These are phyloP conservation scores for Leccinum variabile DNA, from an alignment of 1,284 basidiomycete genomes.

Conservation along the genomic window DNA sequence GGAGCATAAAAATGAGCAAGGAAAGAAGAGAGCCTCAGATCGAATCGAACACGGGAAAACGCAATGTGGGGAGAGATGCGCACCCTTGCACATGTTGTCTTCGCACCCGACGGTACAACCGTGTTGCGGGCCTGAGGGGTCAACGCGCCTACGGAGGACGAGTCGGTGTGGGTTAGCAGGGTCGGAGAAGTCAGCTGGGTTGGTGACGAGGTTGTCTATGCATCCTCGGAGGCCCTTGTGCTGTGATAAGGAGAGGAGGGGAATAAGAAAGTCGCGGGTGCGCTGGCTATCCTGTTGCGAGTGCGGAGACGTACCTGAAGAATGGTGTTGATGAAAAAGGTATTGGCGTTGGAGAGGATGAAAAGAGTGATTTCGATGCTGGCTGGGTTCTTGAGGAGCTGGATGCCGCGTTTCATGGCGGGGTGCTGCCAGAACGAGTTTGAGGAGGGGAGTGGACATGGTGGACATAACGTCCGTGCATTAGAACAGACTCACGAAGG, in stretches of 20 bases:
- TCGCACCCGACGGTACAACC: slow-evolving; percentile 86
- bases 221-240: slow-evolving; percentile 31
- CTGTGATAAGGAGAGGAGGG: no score
- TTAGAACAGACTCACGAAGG: slow-evolving; percentile 53
- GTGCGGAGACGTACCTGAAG: slow-evolving; percentile 56
- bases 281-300: background rate
- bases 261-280: background rate
- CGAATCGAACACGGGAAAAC: background rate
- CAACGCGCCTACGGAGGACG: slow-evolving; percentile 74
- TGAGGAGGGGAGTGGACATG: background rate
- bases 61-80: background rate
- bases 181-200: slow-evolving; percentile 81
- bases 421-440: slow-evolving; percentile 68
- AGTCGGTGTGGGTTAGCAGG: slow-evolving; percentile 68
- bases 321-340: slow-evolving; percentile 89
- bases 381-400: slow-evolving; percentile 63
- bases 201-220: slow-evolving; percentile 90
- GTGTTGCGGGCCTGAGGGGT: slow-evolving; percentile 80
- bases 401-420: slow-evolving; percentile 91
- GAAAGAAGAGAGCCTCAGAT: background rate
- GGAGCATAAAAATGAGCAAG: background rate
- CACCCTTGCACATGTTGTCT: slow-evolving; percentile 98
- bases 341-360: slow-evolving; percentile 93
- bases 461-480: background rate
- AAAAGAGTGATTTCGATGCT: slow-evolving; percentile 76